Evolutionary conservation across 257 asterid genomes (phyloP), one percentile per base, ranked within the genome.

Genomic region (Parsonsia alboflavescens): DNA sequence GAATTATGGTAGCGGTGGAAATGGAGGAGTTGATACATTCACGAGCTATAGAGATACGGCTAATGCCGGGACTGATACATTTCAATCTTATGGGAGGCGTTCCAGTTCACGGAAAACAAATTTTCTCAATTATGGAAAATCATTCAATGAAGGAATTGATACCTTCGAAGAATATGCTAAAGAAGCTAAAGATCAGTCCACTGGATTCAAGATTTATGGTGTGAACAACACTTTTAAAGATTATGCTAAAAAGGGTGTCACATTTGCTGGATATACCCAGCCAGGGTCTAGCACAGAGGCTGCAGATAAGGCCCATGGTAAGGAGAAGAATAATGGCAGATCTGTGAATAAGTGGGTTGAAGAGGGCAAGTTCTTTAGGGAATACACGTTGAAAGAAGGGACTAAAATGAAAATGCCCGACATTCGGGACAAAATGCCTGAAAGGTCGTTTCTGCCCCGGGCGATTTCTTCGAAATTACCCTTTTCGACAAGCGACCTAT

Each of bases 351-450:
- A 74, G 8, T 84, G 87, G 46, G 88, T 87, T 30, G 96, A 88
- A 64, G 88, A 85, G 81, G 96, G 97, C 8, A 91, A 91, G 36
- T 93, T 91, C 80, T 93, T 93, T 53, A 80, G 98, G 52, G 97
- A 93, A 80, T 72, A 77, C 73, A 78, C 80, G 88, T 44, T 91
- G 78, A 77, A 81, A 15, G 82, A 88, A 77, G 97, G 98, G 46
- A 84, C 72, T 1, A 46, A 75, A 1, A 86, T 88, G 86, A 85
- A 59, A 76, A 91, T 93, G 96, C 96, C 98, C 9, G 86, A 91
- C 62, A 87, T 93, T 50, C 69, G 75, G 4, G 97, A 93, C 62
- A 79, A 89, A 83, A 88, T 91, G 96, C 98, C 98, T 0, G 78
- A 80, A 56, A 86, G 98, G 88, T 91, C 98, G 0, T 93, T 93